Evolutionary conservation across 2,329 filamentous ascomycete species (phyloP).

Genomic region (Aaosphaeria arxii): DNA sequence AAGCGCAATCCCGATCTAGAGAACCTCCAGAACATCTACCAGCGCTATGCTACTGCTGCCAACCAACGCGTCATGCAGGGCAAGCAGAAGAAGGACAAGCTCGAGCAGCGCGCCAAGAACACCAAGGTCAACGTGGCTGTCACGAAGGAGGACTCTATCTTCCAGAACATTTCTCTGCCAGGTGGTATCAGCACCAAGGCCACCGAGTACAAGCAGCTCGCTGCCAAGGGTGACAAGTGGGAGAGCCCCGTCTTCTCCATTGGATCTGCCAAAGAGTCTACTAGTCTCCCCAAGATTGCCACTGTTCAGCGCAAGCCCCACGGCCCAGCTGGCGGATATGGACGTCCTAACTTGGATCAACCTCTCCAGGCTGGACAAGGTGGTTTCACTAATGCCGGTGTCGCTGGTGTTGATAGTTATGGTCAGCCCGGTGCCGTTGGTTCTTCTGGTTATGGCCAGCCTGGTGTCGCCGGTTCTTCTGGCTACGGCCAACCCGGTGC

Average conservation of each 20-base stretch:
- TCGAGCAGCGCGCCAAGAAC: slow-evolving; percentile 50
- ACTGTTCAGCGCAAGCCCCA: slow-evolving; percentile 60
- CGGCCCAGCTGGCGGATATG: slow-evolving; percentile 37
- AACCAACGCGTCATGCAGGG: slow-evolving; percentile 72
- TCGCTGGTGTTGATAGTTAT: slow-evolving; percentile 3
- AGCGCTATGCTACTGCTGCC: slow-evolving; percentile 73
- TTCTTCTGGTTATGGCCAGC: background rate
- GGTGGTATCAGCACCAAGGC: slow-evolving; percentile 91
- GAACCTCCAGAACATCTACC: slow-evolving; percentile 78
- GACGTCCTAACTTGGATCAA: slow-evolving; percentile 16
- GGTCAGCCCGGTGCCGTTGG: background rate
- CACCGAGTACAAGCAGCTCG: slow-evolving; percentile 86
- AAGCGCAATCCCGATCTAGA: slow-evolving; percentile 64
- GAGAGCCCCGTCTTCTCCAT: slow-evolving; percentile 91
- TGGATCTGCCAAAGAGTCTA: slow-evolving; percentile 71
- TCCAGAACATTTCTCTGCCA: slow-evolving; percentile 82
- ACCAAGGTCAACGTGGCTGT: slow-evolving; percentile 80
- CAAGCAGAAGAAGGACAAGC: slow-evolving; percentile 70
- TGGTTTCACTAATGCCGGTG: slow-evolving; percentile 12
- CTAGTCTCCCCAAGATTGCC: slow-evolving; percentile 61
- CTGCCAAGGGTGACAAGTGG: slow-evolving; percentile 87
- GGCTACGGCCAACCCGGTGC: background rate
- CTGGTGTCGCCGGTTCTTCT: background rate
- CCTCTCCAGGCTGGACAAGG: slow-evolving; percentile 2
- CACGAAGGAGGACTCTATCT: slow-evolving; percentile 86